Conservation (phyloP, 2,329 filamentous ascomycete species). For the Exophiala xenobiotica region DNA sequence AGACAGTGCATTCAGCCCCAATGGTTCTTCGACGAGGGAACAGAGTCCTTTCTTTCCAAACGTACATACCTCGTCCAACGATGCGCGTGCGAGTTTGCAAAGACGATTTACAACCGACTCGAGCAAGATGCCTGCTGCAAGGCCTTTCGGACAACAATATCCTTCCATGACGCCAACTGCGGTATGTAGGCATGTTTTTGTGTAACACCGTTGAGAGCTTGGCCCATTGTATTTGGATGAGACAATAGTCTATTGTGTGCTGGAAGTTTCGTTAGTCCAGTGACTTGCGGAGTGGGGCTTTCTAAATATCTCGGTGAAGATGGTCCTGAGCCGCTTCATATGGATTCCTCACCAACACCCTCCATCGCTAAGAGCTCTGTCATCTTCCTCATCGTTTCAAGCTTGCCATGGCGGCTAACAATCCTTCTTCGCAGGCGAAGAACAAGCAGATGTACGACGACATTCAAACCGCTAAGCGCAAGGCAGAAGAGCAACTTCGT, state of each 20-base stretch:
- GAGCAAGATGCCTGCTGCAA: constrained; percentile 66
- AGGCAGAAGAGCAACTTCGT: constrained; percentile 91
- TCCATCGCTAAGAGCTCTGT: no score
- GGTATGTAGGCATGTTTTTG: constrained; percentile 25
- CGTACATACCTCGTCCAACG: constrained; percentile 55
- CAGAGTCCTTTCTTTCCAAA: constrained; percentile 64
- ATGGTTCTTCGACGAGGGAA: constrained; percentile 69
- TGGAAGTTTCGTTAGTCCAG: constrained; percentile 9
- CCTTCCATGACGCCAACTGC: constrained; percentile 31
- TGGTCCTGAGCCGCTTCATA: no score
- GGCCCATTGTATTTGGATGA: constrained; percentile 11
- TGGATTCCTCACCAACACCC: no score
- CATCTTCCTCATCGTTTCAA: no score
- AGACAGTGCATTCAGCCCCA: constrained; percentile 71
- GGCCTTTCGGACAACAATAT: constrained; percentile 32
- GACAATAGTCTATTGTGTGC: constrained; percentile 17
- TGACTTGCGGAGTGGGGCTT: constrained; percentile 8
- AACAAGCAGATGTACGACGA: constrained; percentile 91
- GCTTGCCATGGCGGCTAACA: constrained; percentile 53
- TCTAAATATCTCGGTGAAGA: no score
- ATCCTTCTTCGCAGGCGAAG: constrained; percentile 66
- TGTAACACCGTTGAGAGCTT: constrained; percentile 14
- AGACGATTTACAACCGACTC: constrained; percentile 93
- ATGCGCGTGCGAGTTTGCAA: constrained; percentile 75
- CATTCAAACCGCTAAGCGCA: constrained; percentile 81